Evolutionary conservation across 257 asterid species (phyloP), one percentile per base, ranked within the genome.

Genomic region (Fraxinus pennsylvanica): DNA sequence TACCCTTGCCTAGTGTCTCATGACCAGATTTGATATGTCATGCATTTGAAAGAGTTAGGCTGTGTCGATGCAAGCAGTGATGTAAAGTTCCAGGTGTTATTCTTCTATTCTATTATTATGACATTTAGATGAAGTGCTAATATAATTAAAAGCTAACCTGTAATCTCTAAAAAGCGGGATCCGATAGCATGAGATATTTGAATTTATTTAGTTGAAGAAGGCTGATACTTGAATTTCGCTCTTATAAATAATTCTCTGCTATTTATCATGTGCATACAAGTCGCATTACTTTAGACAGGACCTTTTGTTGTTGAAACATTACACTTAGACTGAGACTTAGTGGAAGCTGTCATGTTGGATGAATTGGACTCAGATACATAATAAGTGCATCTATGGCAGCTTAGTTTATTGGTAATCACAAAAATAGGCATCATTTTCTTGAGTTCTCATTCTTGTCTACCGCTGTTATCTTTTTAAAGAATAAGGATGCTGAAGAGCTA

Each of bases 401-500:
- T 72, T 39, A 72, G 22, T 43, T 43, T 63, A 63, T 9, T 63
- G 21, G 36, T 63, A 63, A 27, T 35, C 63, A 9, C n/a, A 21
- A 6, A 70, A 38, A 38, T 45, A 72, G 65, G 38, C 5, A 45
- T 22, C 1, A 3, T 27, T 72, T 32, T 63, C 35, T 27, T 27
- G 66, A 19, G 4, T 32, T 72, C 30, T 54, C 19, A 21, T 59
- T 75, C 36, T 69, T 27, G 76, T 68, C 19, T 29, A 38, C 54
- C 47, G 78, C 33, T 57, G 78, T 47, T 73, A 33, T 38, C 52
- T 4, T 19, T 45, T 79, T 79, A 27, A 22, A 32, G 10, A 52
- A 39, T 29, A 30, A 13, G 33, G 61, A 74, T 67, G 7, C 74
- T 63, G 61, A 63, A 38, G 67, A 68, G 76, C 69, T 78, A 25